Evolutionary conservation across 306 rosid species (phyloP).

Genomic region (Cyclanthera cordifolia): DNA sequence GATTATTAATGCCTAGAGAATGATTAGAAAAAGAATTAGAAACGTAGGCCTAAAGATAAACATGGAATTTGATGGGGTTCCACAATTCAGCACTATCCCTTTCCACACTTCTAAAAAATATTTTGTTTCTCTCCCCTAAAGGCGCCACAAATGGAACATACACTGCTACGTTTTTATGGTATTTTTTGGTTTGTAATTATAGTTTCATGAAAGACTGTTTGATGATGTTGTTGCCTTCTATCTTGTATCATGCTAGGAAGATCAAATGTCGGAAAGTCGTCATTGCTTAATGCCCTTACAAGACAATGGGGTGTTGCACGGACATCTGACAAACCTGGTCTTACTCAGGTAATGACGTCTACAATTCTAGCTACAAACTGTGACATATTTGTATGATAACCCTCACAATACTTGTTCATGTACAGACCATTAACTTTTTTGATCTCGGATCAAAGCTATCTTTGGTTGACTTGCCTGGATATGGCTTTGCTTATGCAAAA

Average conservation of each 20-base stretch:
- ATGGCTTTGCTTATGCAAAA: conserved; percentile 96
- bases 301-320: conserved; percentile 96
- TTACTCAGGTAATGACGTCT: conserved; percentile 50
- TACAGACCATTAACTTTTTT: conserved; percentile 84
- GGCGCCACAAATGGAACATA: no score
- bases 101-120: no score
- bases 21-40: no score
- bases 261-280: conserved; percentile 94
- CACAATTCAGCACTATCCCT: no score
- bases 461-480: conserved; percentile 94
- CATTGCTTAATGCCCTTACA: conserved; percentile 83
- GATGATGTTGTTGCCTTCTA: background rate
- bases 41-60: no score
- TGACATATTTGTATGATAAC: conserved; percentile 10
- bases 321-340: conserved; percentile 91
- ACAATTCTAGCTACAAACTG: background rate
- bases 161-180: background rate
- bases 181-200: background rate
- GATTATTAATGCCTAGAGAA: no score
- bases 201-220: background rate
- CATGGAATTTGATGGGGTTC: no score
- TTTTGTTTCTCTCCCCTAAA: no score
- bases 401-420: conserved; percentile 15
- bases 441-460: conserved; percentile 55
- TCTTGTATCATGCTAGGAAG: conserved; percentile 41